These are phyloP conservation scores for Blastobotrys capitulatus DNA, from an alignment of 1,139 yeast species.

Conservation along the genomic window DNA sequence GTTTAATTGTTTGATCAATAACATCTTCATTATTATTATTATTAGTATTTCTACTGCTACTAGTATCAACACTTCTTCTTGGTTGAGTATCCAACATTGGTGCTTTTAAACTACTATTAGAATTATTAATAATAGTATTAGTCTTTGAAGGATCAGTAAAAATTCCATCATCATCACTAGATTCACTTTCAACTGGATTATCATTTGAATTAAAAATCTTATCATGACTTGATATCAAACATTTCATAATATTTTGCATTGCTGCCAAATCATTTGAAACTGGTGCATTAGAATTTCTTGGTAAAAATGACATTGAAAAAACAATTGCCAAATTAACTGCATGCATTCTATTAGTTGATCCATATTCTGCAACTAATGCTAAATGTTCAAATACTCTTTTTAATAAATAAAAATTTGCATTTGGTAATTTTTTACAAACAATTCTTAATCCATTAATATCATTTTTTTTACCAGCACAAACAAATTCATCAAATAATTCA, in stretches of 20 bases:
- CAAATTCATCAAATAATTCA: slow-evolving; percentile 49
- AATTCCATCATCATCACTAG: background rate
- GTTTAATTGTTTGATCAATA: too few species aligned
- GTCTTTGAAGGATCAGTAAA: background rate
- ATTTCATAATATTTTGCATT: slow-evolving; percentile 37
- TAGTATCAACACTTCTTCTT: background rate
- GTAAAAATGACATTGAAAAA: slow-evolving; percentile 53
- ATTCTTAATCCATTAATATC: slow-evolving; percentile 38
- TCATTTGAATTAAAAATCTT: slow-evolving; percentile 23
- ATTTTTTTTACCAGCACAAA: slow-evolving; percentile 25
- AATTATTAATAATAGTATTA: background rate
- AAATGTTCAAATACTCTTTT: slow-evolving; percentile 66
- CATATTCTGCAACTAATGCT: slow-evolving; percentile 49
- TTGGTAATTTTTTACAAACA: slow-evolving; percentile 52
- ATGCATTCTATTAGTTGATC: slow-evolving; percentile 69
- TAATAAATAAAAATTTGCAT: slow-evolving; percentile 60
- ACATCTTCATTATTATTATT: background rate
- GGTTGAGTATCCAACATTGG: background rate
- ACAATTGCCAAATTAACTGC: slow-evolving; percentile 78
- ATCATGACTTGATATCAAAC: slow-evolving; percentile 31
- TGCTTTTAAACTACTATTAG: background rate
- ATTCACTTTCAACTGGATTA: background rate
- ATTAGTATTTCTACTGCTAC: background rate
- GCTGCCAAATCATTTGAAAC: slow-evolving; percentile 31
- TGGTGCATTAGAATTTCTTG: slow-evolving; percentile 22